Percentiles rank a stretch among this genome's conserved stretches.
Evolutionary conservation across 495 filamentous ascomycete genomes (phyloP).

Genomic region (Talaromyces wortmannii): DNA sequence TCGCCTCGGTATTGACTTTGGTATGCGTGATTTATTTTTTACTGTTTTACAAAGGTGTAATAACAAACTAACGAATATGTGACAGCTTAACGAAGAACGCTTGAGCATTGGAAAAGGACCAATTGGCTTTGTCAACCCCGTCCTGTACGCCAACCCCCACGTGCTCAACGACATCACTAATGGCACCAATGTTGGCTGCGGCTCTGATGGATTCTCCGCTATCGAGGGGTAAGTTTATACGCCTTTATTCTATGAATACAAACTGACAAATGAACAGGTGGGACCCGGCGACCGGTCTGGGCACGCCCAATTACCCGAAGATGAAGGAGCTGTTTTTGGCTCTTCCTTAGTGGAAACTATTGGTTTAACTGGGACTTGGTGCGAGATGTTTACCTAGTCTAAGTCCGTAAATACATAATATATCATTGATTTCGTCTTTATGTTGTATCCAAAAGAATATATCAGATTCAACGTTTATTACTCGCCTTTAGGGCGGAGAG

Average conservation of each 20-base stretch:
- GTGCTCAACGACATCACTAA: constrained; percentile 43
- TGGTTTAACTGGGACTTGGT: too few species aligned
- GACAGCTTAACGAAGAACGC: constrained; percentile 52
- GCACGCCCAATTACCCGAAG: constrained; percentile 32
- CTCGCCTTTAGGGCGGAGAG: too few species aligned
- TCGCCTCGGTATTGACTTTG: constrained; percentile 49
- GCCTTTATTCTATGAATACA: not conserved
- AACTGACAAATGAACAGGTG: constrained; percentile 14
- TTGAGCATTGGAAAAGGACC: constrained; percentile 47
- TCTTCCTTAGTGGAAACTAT: constrained; percentile 1
- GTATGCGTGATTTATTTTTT: not conserved
- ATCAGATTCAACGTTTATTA: too few species aligned
- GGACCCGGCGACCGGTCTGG: constrained; percentile 42
- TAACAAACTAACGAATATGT: not conserved
- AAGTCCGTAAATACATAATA: too few species aligned
- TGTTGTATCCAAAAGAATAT: too few species aligned
- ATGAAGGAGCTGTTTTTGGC: constrained; percentile 25
- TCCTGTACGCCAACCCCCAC: constrained; percentile 38
- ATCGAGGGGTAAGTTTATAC: constrained; percentile 11
- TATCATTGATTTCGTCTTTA: too few species aligned
- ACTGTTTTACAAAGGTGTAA: not conserved
- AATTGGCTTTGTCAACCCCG: constrained; percentile 50
- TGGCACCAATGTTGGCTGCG: constrained; percentile 41
- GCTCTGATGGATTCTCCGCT: constrained; percentile 42
- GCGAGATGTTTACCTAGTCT: too few species aligned